Base-by-base conservation (phyloP, 2,329 filamentous ascomycete species). In the Cercospora sp. region DNA sequence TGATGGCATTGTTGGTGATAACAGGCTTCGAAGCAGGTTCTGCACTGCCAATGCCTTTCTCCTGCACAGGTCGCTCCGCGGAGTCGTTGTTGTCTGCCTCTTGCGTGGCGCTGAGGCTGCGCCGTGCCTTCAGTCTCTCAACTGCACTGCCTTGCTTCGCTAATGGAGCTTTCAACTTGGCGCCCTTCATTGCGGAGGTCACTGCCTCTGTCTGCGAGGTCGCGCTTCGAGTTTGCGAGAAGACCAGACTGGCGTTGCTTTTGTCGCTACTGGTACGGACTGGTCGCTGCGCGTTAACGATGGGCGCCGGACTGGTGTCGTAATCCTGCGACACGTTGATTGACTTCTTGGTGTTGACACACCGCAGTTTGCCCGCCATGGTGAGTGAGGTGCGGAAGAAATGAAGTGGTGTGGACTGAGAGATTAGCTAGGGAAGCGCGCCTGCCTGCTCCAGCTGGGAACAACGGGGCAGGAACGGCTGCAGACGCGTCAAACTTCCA, bases 321-420 rank as follows among this genome's bases (percentile, higher is more conserved):
- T 67, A 20, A 18, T 65, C 57, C 30, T 72, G 69, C 45, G 74
- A 75, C 53, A 73, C 67, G 61, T 76, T 70, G 9, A 76, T 68
- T 9, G 67, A 23, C 12, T 66, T 58, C 30, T 68, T 60, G 53
- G 63, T 72, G 31, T 68, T 57, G 10, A 70, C 53, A n/a, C 65
- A 67, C 16, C 36, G 64, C 13, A 69, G 23, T n/a, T n/a, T 59
- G 10, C 45, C 33, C 48, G 68, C 65, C 73, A 74, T 73, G 20
- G 33, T 62, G 13, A 12, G 1, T 57, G 53, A 7, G 1, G 30
- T 55, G 36, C 10, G 20, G 23, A 55, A 12, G 45, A 26, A 58
- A 23, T 57, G 60, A 63, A 65, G 36, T 23, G 26, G 51, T 61
- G 28, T 59, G 61, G 64, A 36, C 39, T 57, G 51, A 45, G 10